These are phyloP conservation scores for Huntiella bhutanensis DNA, from an alignment of 2,329 filamentous ascomycete genomes.

Conservation along the genomic window DNA sequence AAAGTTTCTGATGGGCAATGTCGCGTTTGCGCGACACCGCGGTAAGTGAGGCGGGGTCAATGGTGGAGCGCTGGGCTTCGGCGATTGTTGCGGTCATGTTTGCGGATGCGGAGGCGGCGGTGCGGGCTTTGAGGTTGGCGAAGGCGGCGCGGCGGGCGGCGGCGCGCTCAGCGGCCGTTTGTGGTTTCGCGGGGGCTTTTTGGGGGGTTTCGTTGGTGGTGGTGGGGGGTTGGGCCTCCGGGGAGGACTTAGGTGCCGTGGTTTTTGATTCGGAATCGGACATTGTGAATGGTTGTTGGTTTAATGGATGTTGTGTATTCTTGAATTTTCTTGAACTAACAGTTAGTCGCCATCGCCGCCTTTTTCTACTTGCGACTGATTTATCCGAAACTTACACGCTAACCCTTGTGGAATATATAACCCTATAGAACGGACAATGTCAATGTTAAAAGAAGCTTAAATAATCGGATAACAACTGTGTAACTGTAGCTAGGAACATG, in stretches of 20 bases:
- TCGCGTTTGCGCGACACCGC: constrained; percentile 72
- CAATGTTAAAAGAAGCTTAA: too few relatives aligned
- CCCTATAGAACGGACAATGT: too few relatives aligned
- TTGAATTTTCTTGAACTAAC: too few relatives aligned
- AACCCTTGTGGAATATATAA: too few relatives aligned
- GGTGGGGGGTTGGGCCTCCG: constrained; percentile 4
- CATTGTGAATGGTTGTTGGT: constrained; percentile 1
- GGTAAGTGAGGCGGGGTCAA: constrained; percentile 58
- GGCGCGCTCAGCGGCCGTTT: constrained; percentile 24
- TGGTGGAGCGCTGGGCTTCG: constrained; percentile 61
- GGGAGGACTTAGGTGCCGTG: not conserved
- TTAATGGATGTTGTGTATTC: too few relatives aligned
- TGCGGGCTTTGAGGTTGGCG: constrained; percentile 68
- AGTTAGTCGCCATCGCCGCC: too few relatives aligned
- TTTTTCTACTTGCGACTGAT: too few relatives aligned
- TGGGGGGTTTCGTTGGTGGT: constrained; percentile 1
- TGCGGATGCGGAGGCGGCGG: constrained; percentile 48
- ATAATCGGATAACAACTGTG: too few relatives aligned
- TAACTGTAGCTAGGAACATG: too few relatives aligned
- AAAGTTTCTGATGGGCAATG: constrained; percentile 75
- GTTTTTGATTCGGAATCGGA: constrained; percentile 9
- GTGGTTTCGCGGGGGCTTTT: constrained; percentile 10
- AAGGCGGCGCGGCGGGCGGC: constrained; percentile 63
- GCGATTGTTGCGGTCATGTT: constrained; percentile 73
- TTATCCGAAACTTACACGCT: too few relatives aligned